Evolutionary conservation across 768 basidiomycete genomes (phyloP).

Genomic region (Mycena amicta): DNA sequence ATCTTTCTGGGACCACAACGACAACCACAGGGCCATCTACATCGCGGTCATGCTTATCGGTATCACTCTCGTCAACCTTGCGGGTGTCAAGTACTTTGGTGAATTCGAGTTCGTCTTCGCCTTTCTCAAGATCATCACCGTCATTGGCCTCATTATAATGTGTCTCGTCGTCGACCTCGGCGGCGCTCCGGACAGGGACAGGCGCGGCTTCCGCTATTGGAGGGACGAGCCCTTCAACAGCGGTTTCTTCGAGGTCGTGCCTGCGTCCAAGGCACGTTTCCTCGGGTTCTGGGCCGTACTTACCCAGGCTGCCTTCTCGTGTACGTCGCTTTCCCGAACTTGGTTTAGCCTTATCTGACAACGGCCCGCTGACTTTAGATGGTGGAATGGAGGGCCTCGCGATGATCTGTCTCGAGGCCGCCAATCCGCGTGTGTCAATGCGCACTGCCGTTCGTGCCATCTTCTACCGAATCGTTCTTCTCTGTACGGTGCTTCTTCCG

Average conservation of each 20-base stretch:
- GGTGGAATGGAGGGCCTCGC: constrained; percentile 45
- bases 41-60: constrained; percentile 33
- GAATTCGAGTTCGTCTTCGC: constrained; percentile 40
- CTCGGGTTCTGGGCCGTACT: constrained; percentile 35
- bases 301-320: constrained; percentile 33
- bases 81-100: constrained; percentile 25
- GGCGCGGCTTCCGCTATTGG: constrained; percentile 47
- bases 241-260: constrained; percentile 19
- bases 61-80: constrained; percentile 31
- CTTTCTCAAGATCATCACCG: constrained; percentile 47
- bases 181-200: constrained; percentile 45
- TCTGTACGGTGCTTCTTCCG: constrained; percentile 16
- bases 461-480: constrained; percentile 36
- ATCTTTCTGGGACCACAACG: constrained; percentile 36
- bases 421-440: constrained; percentile 47
- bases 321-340: constrained; percentile 19
- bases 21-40: constrained; percentile 34
- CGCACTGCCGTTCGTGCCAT: constrained; percentile 43
- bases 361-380: constrained; percentile 30
- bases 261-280: constrained; percentile 34
- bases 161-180: constrained; percentile 54
- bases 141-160: constrained; percentile 43
- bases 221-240: constrained; percentile 26
- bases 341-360: not conserved
- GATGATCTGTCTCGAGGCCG: constrained; percentile 34